Evolutionary conservation across 2,329 filamentous ascomycete species (phyloP).

Genomic region (Trichoderma endophyticum): DNA sequence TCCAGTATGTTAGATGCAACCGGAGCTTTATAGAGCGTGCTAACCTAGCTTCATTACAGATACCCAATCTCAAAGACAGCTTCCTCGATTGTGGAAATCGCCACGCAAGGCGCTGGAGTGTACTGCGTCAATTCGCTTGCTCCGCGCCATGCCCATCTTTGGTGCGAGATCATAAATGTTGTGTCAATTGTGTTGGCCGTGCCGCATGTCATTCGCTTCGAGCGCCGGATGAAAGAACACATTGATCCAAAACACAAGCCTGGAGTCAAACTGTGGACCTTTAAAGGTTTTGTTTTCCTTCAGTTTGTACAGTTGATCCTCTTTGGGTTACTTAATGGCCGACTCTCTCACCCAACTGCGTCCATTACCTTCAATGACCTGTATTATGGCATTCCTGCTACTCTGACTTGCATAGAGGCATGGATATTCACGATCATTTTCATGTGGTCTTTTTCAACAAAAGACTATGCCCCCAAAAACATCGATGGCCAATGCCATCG

Average conservation of each 20-base stretch:
- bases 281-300: background rate
- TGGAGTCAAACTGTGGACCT: background rate
- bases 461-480: background rate
- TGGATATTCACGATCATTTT: background rate
- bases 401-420: background rate
- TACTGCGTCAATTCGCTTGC: background rate
- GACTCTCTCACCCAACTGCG: background rate
- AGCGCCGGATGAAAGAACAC: background rate
- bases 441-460: background rate
- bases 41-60: too few species aligned
- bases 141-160: background rate
- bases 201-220: background rate
- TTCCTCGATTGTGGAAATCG: background rate
- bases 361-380: background rate
- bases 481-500: background rate
- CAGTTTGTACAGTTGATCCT: background rate
- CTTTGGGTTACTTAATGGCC: background rate
- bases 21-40: background rate
- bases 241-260: background rate
- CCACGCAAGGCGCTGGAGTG: background rate
- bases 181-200: background rate
- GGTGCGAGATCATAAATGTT: background rate
- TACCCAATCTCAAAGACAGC: background rate
- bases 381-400: background rate
- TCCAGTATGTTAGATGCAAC: background rate